These are phyloP conservation scores for Diaporthe vaccinii DNA, from an alignment of 2,329 filamentous ascomycete species.

Conservation along the genomic window DNA sequence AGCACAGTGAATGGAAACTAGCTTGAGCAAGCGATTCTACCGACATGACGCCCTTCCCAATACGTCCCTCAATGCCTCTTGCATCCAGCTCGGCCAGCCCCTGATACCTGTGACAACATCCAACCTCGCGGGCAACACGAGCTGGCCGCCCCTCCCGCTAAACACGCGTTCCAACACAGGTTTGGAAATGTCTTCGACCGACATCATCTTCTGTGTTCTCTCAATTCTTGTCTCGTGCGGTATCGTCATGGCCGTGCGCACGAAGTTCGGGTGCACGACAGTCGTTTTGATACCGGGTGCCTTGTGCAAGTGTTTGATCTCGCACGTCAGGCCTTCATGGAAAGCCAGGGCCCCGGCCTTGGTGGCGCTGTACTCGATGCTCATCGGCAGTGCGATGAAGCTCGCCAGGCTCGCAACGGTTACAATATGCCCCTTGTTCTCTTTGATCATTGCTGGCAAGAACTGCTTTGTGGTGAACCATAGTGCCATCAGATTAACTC, in stretches of 20 bases:
- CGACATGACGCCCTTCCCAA: neutral
- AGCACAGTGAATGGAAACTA: neutral
- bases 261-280: constrained; percentile 60
- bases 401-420: constrained; percentile 70
- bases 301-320: constrained; percentile 64
- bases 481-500: constrained; percentile 33
- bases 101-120: constrained; percentile 51
- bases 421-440: constrained; percentile 73
- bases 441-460: constrained; percentile 66
- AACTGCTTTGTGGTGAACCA: constrained; percentile 71
- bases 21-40: neutral
- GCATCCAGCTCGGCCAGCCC: constrained; percentile 56
- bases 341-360: constrained; percentile 71
- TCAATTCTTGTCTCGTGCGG: constrained; percentile 48
- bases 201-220: constrained; percentile 49
- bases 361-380: constrained; percentile 70
- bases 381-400: constrained; percentile 63
- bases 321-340: constrained; percentile 66
- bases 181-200: constrained; percentile 58
- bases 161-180: constrained; percentile 65
- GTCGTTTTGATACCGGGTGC: constrained; percentile 67
- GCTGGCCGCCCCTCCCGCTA: constrained; percentile 60
- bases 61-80: constrained; percentile 50
- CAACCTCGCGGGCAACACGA: constrained; percentile 57
- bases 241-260: constrained; percentile 61